Percentiles rank a stretch among this genome's conserved stretches.
These are phyloP conservation scores for Borovskyia barvae DNA, from an alignment of 208 protist genomes.

Conservation along the genomic window DNA sequence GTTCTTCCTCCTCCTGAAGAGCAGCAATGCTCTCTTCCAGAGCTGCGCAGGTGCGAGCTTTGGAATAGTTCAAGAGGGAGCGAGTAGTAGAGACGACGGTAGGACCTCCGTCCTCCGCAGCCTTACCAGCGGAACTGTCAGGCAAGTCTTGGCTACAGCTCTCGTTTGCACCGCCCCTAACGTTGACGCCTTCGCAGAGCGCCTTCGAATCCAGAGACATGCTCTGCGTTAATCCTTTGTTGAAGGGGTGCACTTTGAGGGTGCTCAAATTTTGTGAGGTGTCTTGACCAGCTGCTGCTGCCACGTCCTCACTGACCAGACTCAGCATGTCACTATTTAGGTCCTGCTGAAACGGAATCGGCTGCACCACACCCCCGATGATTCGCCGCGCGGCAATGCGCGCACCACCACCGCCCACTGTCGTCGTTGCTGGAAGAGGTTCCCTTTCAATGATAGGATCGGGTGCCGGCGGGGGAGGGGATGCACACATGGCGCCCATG, in stretches of 20 bases:
- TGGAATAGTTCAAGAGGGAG: slow-evolving; percentile 27
- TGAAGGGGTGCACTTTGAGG: neutral
- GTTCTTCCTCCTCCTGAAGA: slow-evolving; percentile 33
- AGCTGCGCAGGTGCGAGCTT: slow-evolving; percentile 9
- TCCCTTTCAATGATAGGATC: neutral
- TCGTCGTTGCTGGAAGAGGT: neutral
- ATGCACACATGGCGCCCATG: slow-evolving; percentile 21
- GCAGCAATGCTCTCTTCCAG: slow-evolving; percentile 9
- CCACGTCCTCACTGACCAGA: slow-evolving; percentile 16
- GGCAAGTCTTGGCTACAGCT: slow-evolving; percentile 28
- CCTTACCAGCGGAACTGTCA: neutral
- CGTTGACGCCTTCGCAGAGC: slow-evolving; percentile 1
- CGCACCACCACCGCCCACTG: neutral
- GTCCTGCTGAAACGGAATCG: neutral
- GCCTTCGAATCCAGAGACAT: slow-evolving; percentile 42
- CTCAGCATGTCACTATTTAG: slow-evolving; percentile 5
- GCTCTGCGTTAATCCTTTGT: slow-evolving; percentile 3
- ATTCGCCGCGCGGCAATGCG: neutral
- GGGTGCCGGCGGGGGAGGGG: slow-evolving; percentile 1
- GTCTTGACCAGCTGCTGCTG: neutral
- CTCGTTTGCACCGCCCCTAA: slow-evolving; percentile 21
- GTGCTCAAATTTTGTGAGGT: neutral
- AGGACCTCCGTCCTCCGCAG: no score
- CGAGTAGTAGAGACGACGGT: slow-evolving; percentile 16
- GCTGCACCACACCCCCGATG: neutral